phyloP scores from a whole-genome alignment of 768 basidiomycete species.

The Kwoniella sp. region DNA sequence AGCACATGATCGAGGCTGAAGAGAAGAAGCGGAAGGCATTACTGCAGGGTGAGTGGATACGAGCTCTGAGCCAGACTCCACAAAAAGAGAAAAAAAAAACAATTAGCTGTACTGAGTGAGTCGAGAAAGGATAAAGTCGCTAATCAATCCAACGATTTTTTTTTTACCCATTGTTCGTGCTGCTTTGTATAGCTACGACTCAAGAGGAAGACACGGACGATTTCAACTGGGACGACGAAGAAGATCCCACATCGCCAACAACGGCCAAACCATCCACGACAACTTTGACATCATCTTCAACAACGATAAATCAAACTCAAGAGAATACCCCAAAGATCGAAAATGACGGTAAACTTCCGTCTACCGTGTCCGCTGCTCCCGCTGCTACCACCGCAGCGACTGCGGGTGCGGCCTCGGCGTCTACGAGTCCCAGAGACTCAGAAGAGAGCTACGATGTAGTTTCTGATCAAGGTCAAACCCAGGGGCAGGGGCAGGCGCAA shows the following conservation, averaged over 20 bases:
- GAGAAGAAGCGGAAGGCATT: slow-evolving; percentile 50
- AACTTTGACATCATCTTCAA: slow-evolving; percentile 1
- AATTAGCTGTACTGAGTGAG: neutral
- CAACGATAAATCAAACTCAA: neutral
- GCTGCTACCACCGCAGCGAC: neutral
- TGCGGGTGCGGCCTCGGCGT: slow-evolving; percentile 19
- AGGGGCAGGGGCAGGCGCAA: neutral
- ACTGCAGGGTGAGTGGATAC: slow-evolving; percentile 43
- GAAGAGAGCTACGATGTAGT: slow-evolving; percentile 55
- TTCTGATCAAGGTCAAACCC: slow-evolving; percentile 36
- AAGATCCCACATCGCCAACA: slow-evolving; percentile 23
- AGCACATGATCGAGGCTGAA: slow-evolving; percentile 51
- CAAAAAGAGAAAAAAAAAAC: no score
- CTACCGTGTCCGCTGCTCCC: neutral
- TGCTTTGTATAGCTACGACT: slow-evolving; percentile 34
- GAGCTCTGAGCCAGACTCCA: no score
- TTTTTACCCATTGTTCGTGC: no score
- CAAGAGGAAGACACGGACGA: slow-evolving; percentile 45
- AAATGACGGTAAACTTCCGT: slow-evolving; percentile 20
- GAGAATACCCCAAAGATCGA: slow-evolving; percentile 23
- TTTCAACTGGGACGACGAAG: slow-evolving; percentile 55
- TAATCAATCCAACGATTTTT: no score
- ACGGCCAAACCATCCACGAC: neutral
- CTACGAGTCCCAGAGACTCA: slow-evolving; percentile 47
- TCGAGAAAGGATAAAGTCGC: no score